Base-by-base conservation (phyloP, 2,329 filamentous ascomycete species). In the Alternaria viburni region DNA sequence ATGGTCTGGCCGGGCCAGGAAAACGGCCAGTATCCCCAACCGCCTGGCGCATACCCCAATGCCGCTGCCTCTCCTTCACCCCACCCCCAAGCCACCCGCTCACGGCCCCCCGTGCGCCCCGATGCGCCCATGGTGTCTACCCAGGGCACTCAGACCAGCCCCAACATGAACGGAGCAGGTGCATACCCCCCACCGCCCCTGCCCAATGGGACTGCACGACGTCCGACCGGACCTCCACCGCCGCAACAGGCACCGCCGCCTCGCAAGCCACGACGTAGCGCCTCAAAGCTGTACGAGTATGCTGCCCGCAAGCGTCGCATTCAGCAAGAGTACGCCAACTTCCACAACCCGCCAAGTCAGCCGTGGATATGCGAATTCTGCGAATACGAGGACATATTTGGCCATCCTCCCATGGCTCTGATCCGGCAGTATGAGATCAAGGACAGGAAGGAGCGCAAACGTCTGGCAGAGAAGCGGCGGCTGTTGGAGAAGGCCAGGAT, bases 351-450 rank as follows among this genome's bases (percentile, higher is more conserved):
- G 2, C 91, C 91, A 0, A 91, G 93, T 68, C 92, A 97, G 65
- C 87, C 93, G 54, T 98, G 94, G 92, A 93, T 98, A 50, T 99
- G 96, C 81, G 93, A 97, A 75, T 98, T 98, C 78, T 99, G 96
- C 83, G 96, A 99, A 80, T 99, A 97, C 77, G 95, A 98, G 81
- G 89, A 89, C 56, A 97, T 99, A 54, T 98, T 97, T 77, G 95
- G 95, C n/a, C 86, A 86, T 56, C 92, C 92, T 3, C 96, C 96
- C 0, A 87, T 88, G 71, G 93, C 93, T 54, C 83, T 99, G 58
- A 96, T 98, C 67, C 88, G 92, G 44, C 89, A 93, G 66, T 99
- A 98, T 76, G 96, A 99, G 81, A 92, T 95, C 77, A 97, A 97
- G 79, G 96, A 97, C 76, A 90, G 93, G 36, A 91, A 91, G 64